These are phyloP conservation scores for Oryza glaberrima DNA, from an alignment of 176 grass and related monocot genomes.

Conservation along the genomic window DNA sequence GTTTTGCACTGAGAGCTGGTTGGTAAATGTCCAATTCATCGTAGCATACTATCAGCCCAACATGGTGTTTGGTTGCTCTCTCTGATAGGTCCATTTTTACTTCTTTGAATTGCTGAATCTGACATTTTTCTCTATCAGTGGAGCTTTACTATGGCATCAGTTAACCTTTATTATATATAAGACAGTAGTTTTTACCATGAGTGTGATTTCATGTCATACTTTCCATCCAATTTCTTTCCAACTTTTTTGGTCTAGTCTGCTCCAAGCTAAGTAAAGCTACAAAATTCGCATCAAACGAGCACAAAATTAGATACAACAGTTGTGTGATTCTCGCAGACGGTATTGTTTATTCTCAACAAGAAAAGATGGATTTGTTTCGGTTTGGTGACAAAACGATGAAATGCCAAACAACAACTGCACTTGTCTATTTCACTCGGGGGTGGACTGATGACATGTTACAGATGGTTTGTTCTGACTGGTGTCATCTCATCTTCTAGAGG, in stretches of 20 bases:
- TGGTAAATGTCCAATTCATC: conserved; percentile 27
- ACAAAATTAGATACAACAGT: neutral
- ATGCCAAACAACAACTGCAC: conserved; percentile 36
- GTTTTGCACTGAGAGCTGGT: neutral
- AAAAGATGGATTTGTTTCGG: conserved; percentile 16
- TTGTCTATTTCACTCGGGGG: conserved; percentile 26
- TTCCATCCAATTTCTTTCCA: neutral
- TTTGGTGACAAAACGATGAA: conserved; percentile 37
- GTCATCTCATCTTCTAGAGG: conserved; percentile 34
- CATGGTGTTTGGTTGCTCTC: conserved; percentile 5
- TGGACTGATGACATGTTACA: conserved; percentile 30
- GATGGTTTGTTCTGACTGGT: conserved; percentile 32
- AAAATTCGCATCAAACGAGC: neutral
- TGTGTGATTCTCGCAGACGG: neutral
- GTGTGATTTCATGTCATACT: neutral
- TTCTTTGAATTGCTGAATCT: neutral
- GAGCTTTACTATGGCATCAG: neutral
- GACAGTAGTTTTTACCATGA: neutral
- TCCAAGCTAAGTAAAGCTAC: conserved; percentile 1
- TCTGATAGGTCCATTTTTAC: conserved; percentile 19
- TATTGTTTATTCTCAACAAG: conserved; percentile 22
- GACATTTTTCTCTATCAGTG: neutral
- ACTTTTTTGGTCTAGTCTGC: conserved; percentile 1
- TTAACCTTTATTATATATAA: neutral
- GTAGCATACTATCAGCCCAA: neutral